Evolutionary conservation across 208 protist species (phyloP).

Genomic region (Porcisia hertigi): DNA sequence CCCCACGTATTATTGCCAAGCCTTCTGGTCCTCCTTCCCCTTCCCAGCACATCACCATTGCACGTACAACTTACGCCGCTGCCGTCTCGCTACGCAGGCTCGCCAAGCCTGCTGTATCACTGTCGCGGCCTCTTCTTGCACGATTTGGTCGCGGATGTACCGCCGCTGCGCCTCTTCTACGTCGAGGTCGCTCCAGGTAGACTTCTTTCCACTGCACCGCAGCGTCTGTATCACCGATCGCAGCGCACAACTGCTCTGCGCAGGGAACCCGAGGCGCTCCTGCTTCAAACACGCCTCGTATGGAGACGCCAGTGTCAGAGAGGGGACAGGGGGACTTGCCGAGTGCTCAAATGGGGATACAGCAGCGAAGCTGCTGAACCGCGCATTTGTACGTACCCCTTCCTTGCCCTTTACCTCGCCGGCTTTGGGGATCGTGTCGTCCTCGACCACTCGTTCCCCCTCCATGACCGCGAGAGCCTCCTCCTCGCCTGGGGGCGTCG

Average conservation of each 20-base stretch:
- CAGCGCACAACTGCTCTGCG: background rate
- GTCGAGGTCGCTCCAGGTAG: background rate
- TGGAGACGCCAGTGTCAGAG: background rate
- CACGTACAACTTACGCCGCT: slow-evolving; percentile 5
- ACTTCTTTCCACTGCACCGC: too few species aligned
- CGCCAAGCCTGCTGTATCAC: slow-evolving; percentile 62
- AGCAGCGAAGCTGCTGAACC: background rate
- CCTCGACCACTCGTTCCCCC: background rate
- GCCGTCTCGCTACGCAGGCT: background rate
- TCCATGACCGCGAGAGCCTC: background rate
- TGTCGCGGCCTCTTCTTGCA: slow-evolving; percentile 52
- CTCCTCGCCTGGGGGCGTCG: background rate
- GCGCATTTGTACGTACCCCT: background rate
- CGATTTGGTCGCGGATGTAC: slow-evolving; percentile 31
- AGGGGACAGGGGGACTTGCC: too few species aligned
- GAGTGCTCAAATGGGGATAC: background rate
- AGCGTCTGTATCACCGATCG: background rate
- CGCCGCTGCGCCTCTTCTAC: slow-evolving; percentile 20
- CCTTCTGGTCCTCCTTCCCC: background rate
- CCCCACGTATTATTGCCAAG: too few species aligned
- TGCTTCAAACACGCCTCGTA: background rate
- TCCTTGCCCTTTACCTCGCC: too few species aligned
- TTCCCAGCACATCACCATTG: background rate
- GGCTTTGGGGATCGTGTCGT: background rate
- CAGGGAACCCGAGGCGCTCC: background rate